Base-by-base conservation (phyloP, 129 eudicot species). In the Glebionis coronaria region DNA sequence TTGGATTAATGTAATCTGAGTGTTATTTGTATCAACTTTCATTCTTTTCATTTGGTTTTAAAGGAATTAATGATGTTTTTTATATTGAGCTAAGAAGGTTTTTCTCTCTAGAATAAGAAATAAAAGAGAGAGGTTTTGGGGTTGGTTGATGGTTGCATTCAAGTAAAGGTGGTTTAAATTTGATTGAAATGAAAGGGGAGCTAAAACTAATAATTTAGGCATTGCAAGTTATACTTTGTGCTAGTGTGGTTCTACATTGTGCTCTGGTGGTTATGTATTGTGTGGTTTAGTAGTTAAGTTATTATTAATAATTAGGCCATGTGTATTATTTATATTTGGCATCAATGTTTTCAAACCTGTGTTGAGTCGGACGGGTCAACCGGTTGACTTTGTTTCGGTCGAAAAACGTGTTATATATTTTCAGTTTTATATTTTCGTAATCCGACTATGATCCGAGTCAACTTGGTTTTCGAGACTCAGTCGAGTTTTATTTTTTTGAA, bases 41-140 rank as follows among this genome's bases (percentile, higher is more conserved):
- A 82, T 71, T 61, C 71, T 68, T 21, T 84, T 84, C 88, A 82
- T 84, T 14, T 67, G 10, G 3, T 38, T 10, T 46, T 47, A 5
- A 44, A 3, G 54, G 16, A 11, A 9, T 45, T 14, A 55, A 38
- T 20, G 35, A 12, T 29, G 19, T 62, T 63, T 56, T 29, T 35
- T 35, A n/a, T 35, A 6, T 35, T 7, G 42, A 35, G 42, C 8
- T 35, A 35, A 35, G 31, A 44, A 54, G 65, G 2, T 53, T 62
- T 59, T 44, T 62, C 59, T 76, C 10, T 61, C 27, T 46, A 61
- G 31, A 49, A 31, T 52, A 46, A 19, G 50, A 3, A 15, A 58
- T 16, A 51, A 61, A 50, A 45, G 75, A 40, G 63, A 47, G n/a
- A 59, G 23, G 62, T 25, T 42, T 19, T 42, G 13, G 42, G 40